Conservation (phyloP, 2,329 filamentous ascomycete genomes). For the Neopestalotiopsis sp. region DNA sequence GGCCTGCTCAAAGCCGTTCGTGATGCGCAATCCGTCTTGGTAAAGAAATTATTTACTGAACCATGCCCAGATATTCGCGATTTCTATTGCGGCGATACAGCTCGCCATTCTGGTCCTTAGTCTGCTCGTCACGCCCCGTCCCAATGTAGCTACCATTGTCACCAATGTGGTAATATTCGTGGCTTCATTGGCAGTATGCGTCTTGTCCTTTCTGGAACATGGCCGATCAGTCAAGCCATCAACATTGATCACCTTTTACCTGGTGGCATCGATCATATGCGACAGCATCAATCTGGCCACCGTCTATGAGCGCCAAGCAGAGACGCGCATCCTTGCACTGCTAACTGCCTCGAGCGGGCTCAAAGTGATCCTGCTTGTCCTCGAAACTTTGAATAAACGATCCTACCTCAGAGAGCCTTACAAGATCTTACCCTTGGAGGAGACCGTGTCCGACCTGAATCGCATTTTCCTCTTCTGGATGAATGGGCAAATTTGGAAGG, state of each 20-base stretch:
- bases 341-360: background rate
- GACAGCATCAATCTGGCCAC: background rate
- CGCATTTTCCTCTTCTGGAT: background rate
- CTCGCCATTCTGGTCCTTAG: background rate
- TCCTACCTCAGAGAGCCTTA: slow-evolving; percentile 3
- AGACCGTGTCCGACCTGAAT: background rate
- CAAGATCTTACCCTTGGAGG: background rate
- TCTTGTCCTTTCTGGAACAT: slow-evolving; percentile 2
- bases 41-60: background rate
- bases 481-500: background rate
- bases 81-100: background rate
- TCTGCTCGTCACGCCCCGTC: background rate
- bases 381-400: background rate
- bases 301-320: background rate
- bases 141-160: background rate
- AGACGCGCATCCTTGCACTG: background rate
- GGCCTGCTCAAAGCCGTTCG: background rate
- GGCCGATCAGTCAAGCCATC: slow-evolving; percentile 8
- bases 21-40: background rate
- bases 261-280: slow-evolving; percentile 3
- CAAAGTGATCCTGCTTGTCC: background rate
- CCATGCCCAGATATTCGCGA: background rate
- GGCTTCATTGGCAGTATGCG: background rate
- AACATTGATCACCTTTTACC: background rate
- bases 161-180: background rate